Conservation (phyloP, 75 land plant genomes). For the Selaginella tamariscina region DNA sequence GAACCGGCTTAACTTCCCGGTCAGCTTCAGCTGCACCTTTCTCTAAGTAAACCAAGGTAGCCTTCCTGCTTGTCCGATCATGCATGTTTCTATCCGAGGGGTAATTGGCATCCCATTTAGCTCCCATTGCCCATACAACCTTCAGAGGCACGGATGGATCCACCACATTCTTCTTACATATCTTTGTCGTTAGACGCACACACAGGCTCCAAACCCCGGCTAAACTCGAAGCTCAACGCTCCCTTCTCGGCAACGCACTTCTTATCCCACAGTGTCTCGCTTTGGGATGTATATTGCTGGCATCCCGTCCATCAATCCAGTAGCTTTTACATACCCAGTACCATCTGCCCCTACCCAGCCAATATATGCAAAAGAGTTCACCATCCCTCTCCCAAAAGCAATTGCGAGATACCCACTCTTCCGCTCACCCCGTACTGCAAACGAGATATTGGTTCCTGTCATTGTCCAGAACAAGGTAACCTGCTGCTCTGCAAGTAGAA, state of each 20-base stretch:
- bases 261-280: slow-evolving; percentile 60
- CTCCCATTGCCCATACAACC: slow-evolving; percentile 93
- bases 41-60: slow-evolving; percentile 56
- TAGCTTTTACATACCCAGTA: slow-evolving; percentile 55
- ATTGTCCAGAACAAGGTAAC: slow-evolving; percentile 86
- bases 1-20: slow-evolving; percentile 72
- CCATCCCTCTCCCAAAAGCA: slow-evolving; percentile 87
- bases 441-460: slow-evolving; percentile 56
- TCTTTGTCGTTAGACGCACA: slow-evolving; percentile 43
- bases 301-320: slow-evolving; percentile 79
- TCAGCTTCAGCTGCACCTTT: slow-evolving; percentile 95
- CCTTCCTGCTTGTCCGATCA: slow-evolving; percentile 48
- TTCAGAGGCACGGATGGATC: slow-evolving; percentile 83
- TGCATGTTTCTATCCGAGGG: slow-evolving; percentile 86
- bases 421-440: slow-evolving; percentile 83
- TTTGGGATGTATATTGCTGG: slow-evolving; percentile 51
- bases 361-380: slow-evolving; percentile 86
- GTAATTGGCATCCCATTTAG: slow-evolving; percentile 59
- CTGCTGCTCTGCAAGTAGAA: slow-evolving; percentile 81
- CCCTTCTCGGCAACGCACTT: slow-evolving; percentile 74
- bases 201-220: slow-evolving; percentile 56
- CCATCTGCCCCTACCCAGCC: slow-evolving; percentile 78
- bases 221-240: slow-evolving; percentile 84
- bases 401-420: slow-evolving; percentile 95
- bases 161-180: slow-evolving; percentile 85